These are phyloP conservation scores for Sechiopsis laciniata DNA, from an alignment of 306 rosid species.

Conservation along the genomic window DNA sequence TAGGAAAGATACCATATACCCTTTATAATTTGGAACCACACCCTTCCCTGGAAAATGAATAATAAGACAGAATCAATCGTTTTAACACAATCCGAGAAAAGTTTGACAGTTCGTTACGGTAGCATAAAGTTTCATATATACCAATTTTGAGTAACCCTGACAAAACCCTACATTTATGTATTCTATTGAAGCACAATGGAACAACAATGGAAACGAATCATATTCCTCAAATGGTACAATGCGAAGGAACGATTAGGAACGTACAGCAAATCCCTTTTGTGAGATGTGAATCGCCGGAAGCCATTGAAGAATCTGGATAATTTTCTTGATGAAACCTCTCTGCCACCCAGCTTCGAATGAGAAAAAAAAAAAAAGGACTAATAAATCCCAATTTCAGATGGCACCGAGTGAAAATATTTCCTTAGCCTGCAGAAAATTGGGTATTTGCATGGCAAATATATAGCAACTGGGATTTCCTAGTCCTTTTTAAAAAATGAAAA, in stretches of 20 bases:
- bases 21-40: background rate
- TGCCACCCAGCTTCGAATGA: conserved; percentile 26
- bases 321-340: conserved; percentile 14
- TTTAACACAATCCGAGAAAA: conserved; percentile 5
- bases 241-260: conserved; percentile 21
- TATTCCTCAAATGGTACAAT: conserved; percentile 7
- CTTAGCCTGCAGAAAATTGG: conserved; percentile 20
- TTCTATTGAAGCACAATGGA: conserved; percentile 1
- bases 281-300: conserved; percentile 27
- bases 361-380: background rate
- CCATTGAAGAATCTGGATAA: conserved; percentile 31
- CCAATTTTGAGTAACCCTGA: conserved; percentile 10
- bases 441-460: conserved; percentile 20
- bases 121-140: conserved; percentile 7
- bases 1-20: background rate
- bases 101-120: background rate
- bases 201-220: conserved; percentile 4
- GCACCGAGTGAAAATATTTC: conserved; percentile 18
- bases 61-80: background rate
- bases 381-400: conserved; percentile 27
- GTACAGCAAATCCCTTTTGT: conserved; percentile 27
- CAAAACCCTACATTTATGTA: conserved; percentile 24
- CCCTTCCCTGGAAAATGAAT: background rate
- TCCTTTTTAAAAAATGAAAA: too few species aligned
- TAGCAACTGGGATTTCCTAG: background rate